Evolutionary conservation across 371 early-diverging fungal species (phyloP), one percentile per base, ranked within the genome.

Genomic region (Chytridium lagenaria): DNA sequence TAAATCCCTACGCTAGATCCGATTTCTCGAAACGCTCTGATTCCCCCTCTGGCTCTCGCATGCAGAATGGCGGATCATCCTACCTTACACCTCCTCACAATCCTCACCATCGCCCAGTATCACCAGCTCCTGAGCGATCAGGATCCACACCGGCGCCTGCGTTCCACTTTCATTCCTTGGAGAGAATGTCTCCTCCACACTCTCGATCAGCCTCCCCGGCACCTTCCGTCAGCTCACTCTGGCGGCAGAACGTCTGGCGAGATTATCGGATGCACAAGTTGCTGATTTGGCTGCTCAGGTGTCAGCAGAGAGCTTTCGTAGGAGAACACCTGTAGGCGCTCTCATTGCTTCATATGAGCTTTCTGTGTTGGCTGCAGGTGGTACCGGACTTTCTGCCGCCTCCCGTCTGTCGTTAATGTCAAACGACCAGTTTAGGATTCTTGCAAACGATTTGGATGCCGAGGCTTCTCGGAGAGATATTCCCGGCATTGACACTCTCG

Each of bases 281-380:
- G 76, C 76, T 7, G 76, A 75, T n/a, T 63, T 75, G 2, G 71
- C 76, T 0, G 57, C 71, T 3, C 71, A 70, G 64, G 76, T 75
- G 26, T 51, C 30, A 16, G 34, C 57, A n/a, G 57, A 70, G 37
- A 59, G 28, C n/a, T 39, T 59, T 36, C 39, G 66, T 2, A 30
- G 66, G 26, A 38, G 66, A 66, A 66, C 66, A 23, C 66, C 66
- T 28, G 66, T 66, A 2, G 40, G 40, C 5, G 15, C 70, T 59
- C 70, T 69, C 23, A 26, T 59, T n/a, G 37, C 55, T 1, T 70
- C 39, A 49, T 71, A 19, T 61, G 77, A 67, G 70, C 72, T 68
- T 65, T 69, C 52, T 68, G 77, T 40, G 69, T 59, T 23, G 57
- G 68, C 69, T 67, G 44, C 22, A 10, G 22, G 40, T 61, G 50